These are phyloP conservation scores for Inga laurina DNA, from an alignment of 306 rosid species.

Conservation along the genomic window DNA sequence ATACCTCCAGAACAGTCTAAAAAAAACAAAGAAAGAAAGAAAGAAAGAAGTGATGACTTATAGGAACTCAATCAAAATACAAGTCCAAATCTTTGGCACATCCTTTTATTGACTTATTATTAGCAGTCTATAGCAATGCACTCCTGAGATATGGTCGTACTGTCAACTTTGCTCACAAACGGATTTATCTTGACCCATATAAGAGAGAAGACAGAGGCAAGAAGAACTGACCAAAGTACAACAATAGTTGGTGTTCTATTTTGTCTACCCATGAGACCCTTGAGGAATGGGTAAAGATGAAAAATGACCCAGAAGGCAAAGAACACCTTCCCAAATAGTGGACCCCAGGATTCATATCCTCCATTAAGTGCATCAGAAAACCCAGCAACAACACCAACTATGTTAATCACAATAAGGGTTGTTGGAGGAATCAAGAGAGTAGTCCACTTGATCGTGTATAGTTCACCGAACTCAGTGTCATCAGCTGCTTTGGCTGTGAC, in stretches of 20 bases:
- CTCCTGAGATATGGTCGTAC: conserved; percentile 44
- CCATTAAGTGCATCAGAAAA: conserved; percentile 94
- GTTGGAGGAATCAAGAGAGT: conserved; percentile 96
- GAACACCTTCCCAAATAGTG: conserved; percentile 94
- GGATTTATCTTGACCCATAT: conserved; percentile 94
- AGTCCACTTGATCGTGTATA: conserved; percentile 87
- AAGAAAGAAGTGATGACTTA: conserved; percentile 3
- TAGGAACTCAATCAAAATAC: conserved; percentile 25
- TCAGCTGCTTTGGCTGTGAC: conserved; percentile 92
- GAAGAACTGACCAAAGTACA: conserved; percentile 89
- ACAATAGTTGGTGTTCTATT: conserved; percentile 97
- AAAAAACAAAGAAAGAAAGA: neutral
- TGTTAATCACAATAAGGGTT: conserved; percentile 71
- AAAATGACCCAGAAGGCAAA: conserved; percentile 95
- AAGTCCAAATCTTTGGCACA: conserved; percentile 11
- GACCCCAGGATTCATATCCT: conserved; percentile 99
- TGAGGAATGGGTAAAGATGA: conserved; percentile 95
- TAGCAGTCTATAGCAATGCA: conserved; percentile 87
- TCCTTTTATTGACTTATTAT: conserved; percentile 30
- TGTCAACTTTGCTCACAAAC: conserved; percentile 73
- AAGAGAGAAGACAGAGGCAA: conserved; percentile 94
- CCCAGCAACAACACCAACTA: conserved; percentile 98
- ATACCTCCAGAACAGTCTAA: conserved; percentile 22
- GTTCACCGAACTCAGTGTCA: conserved; percentile 82
- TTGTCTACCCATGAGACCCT: conserved; percentile 99